These are phyloP conservation scores for Phlebopus sp. DNA, from an alignment of 1,284 basidiomycete genomes.

Conservation along the genomic window DNA sequence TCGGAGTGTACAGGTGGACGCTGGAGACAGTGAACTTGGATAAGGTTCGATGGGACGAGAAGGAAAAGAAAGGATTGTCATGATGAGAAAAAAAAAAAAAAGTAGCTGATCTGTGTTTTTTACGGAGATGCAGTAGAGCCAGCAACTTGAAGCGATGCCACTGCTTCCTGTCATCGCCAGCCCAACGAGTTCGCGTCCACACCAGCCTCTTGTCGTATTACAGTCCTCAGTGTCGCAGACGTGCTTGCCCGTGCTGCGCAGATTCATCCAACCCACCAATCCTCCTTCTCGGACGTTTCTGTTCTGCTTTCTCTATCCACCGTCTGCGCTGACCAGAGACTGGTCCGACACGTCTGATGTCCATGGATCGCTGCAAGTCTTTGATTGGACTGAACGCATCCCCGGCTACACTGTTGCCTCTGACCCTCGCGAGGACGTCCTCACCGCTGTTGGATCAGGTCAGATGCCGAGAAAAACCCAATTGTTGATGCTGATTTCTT, in stretches of 20 bases:
- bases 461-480: background rate
- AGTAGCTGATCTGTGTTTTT: no score
- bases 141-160: constrained; percentile 25
- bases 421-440: constrained; percentile 39
- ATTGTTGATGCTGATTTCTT: constrained; percentile 10
- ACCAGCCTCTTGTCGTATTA: constrained; percentile 53
- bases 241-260: constrained; percentile 54
- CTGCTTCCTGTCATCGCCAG: constrained; percentile 36
- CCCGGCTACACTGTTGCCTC: constrained; percentile 49
- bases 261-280: constrained; percentile 34
- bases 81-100: no score
- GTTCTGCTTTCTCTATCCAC: constrained; percentile 59
- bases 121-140: no score
- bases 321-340: constrained; percentile 37
- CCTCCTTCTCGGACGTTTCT: constrained; percentile 41
- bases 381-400: constrained; percentile 53
- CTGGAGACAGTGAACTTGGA: constrained; percentile 29
- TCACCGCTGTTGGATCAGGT: constrained; percentile 49
- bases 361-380: constrained; percentile 36
- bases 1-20: constrained; percentile 58
- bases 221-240: constrained; percentile 68
- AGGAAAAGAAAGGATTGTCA: constrained; percentile 7
- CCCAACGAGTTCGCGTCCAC: constrained; percentile 25
- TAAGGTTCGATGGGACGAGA: constrained; percentile 24
- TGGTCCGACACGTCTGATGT: constrained; percentile 16